Evolutionary conservation across 305 asterid species (phyloP).

Genomic region (Rubia tinctorum): DNA sequence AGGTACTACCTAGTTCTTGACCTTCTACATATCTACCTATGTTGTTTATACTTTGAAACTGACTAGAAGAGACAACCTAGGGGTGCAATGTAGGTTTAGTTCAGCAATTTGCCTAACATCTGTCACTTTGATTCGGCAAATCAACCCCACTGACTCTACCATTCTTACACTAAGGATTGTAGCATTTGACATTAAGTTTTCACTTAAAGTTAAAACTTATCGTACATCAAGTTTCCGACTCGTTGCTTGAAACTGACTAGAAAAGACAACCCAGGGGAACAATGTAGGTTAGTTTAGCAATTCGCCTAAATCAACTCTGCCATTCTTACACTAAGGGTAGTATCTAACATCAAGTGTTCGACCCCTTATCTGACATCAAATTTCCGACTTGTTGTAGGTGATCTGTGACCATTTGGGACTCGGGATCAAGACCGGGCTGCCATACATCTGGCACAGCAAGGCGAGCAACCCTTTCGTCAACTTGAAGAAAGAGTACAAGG

Average conservation of each 20-base stretch:
- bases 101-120: background rate
- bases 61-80: background rate
- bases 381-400: conserved; percentile 31
- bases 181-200: no score
- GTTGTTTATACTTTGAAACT: background rate
- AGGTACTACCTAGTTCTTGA: conserved; percentile 33
- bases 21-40: background rate
- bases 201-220: no score
- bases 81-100: background rate
- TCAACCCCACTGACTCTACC: no score
- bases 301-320: background rate
- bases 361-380: background rate
- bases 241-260: background rate
- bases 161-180: no score
- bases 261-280: background rate
- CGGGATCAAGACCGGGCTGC: conserved; percentile 74
- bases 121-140: no score
- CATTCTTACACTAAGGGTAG: background rate
- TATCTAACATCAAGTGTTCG: no score
- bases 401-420: conserved; percentile 69
- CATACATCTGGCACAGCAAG: conserved; percentile 89
- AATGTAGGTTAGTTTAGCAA: background rate
- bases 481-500: conserved; percentile 81
- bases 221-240: no score
- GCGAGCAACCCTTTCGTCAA: conserved; percentile 80